Evolutionary conservation across 768 basidiomycete genomes (phyloP), one percentile per base, ranked within the genome.

Genomic region (Leccinum variicolor): DNA sequence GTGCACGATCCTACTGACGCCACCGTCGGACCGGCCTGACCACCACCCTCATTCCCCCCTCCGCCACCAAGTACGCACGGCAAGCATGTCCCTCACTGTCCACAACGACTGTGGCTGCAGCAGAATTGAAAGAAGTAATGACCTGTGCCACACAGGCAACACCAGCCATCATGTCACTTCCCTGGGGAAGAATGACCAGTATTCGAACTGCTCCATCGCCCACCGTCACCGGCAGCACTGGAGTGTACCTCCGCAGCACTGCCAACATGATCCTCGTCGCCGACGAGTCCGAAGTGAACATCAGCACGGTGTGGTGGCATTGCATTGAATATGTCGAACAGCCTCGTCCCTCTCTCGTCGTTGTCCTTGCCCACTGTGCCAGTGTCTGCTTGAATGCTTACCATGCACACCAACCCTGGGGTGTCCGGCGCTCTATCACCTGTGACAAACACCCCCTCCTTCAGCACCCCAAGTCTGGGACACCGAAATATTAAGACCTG

Each of bases 371-470:
- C 28, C 28, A 4, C 10, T 29, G 28, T 4, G 1, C 9, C 2
- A 29, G 28, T 9, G 10, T 29, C 28, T 29, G 10, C 28, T 29
- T 52, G 19, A 3, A 41, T 2, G 3, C n/a, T 6, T 9, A 41
- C 9, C 17, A 41, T 4, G n/a, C 9, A n/a, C 17, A 71, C 55
- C 19, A 79, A 63, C 14, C 58, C 71, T 0, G 76, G 67, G 3
- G 79, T 76, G 56, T 80, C 77, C 0, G 77, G 77, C 9, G 77
- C 77, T 34, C 79, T 69, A 61, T 80, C 79, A 0, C 79, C 79
- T 3, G 78, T 79, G 1, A 67, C 62, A 3, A 79, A 36, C 9
- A 54, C 61, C 0, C 62, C 67, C 46, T 74, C 71, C 3, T 65
- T 57, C 6, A 67, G 19, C 9, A 53, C n/a, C 4, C 11, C 59